These are phyloP conservation scores for Tricholoma flavovirens DNA, from an alignment of 768 basidiomycete genomes.

Conservation along the genomic window DNA sequence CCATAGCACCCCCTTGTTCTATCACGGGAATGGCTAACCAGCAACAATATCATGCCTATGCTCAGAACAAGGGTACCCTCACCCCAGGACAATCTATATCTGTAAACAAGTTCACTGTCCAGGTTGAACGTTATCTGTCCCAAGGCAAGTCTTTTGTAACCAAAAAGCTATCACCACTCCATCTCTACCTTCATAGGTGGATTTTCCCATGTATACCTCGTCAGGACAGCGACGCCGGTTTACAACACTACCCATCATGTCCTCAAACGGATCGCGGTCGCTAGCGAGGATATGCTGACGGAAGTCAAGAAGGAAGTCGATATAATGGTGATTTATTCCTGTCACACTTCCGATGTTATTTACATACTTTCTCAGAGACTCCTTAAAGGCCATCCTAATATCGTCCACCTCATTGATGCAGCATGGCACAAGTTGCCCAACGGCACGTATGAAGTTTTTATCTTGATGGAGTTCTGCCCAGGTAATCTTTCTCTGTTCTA, in stretches of 20 bases:
- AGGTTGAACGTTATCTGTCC: conserved; percentile 90
- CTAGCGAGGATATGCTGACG: conserved; percentile 81
- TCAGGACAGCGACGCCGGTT: conserved; percentile 78
- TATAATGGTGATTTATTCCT: conserved; percentile 73
- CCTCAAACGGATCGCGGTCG: conserved; percentile 91
- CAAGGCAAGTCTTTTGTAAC: conserved; percentile 58
- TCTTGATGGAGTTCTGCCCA: conserved; percentile 97
- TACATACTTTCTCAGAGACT: conserved; percentile 55
- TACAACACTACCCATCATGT: conserved; percentile 94
- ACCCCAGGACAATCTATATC: conserved; percentile 80
- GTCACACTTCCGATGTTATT: conserved; percentile 16
- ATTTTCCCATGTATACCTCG: conserved; percentile 97
- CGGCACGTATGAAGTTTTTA: conserved; percentile 91
- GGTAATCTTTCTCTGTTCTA: conserved; percentile 40
- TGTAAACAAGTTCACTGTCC: conserved; percentile 85
- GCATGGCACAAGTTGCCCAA: conserved; percentile 82
- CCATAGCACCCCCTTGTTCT: neutral
- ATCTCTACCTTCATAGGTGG: conserved; percentile 57
- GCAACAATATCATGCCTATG: conserved; percentile 43
- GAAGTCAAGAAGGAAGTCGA: conserved; percentile 98
- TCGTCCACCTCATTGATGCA: conserved; percentile 94
- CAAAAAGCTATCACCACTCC: conserved; percentile 7
- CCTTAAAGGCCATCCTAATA: conserved; percentile 89
- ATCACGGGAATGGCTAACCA: conserved; percentile 40
- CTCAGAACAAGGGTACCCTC: conserved; percentile 63